Percentiles rank a stretch among this genome's conserved stretches.
Evolutionary conservation across 1,284 basidiomycete species (phyloP).

Genomic region (Ustilago tritici): DNA sequence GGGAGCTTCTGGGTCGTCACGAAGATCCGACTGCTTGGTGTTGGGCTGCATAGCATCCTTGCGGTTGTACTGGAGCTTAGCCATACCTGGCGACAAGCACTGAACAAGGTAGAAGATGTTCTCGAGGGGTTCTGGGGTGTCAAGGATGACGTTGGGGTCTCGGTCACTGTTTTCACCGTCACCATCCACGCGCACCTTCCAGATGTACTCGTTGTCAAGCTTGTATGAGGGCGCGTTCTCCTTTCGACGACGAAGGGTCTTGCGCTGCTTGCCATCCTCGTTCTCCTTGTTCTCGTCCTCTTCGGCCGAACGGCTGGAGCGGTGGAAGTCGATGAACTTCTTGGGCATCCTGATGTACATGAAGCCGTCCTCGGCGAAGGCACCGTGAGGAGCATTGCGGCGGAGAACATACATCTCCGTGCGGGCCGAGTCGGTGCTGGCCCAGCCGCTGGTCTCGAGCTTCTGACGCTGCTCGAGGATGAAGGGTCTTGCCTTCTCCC

Average conservation of each 20-base stretch:
- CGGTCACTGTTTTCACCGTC: constrained; percentile 57
- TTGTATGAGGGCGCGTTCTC: constrained; percentile 62
- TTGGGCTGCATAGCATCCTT: constrained; percentile 64
- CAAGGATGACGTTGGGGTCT: constrained; percentile 61
- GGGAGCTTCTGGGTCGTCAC: constrained; percentile 60
- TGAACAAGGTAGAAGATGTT: constrained; percentile 66
- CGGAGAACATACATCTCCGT: constrained; percentile 65
- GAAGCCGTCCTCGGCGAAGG: constrained; percentile 65
- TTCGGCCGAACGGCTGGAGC: constrained; percentile 51
- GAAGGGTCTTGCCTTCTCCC: constrained; percentile 65
- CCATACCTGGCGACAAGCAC: constrained; percentile 62
- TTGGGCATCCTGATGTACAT: constrained; percentile 65
- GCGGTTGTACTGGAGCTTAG: constrained; percentile 56
- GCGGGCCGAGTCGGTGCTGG: constrained; percentile 51
- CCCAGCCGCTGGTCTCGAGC: constrained; percentile 62
- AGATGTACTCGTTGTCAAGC: constrained; percentile 60
- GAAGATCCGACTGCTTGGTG: constrained; percentile 59
- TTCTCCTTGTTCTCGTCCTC: constrained; percentile 45
- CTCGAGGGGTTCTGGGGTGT: constrained; percentile 62
- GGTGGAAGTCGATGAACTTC: constrained; percentile 66
- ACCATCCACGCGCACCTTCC: constrained; percentile 63
- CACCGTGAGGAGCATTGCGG: constrained; percentile 59
- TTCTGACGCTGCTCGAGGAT: constrained; percentile 67
- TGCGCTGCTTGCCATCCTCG: constrained; percentile 57
- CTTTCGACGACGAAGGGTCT: constrained; percentile 55